Base-by-base conservation (phyloP, 2,329 filamentous ascomycete species). In the Venturia nashicola region DNA sequence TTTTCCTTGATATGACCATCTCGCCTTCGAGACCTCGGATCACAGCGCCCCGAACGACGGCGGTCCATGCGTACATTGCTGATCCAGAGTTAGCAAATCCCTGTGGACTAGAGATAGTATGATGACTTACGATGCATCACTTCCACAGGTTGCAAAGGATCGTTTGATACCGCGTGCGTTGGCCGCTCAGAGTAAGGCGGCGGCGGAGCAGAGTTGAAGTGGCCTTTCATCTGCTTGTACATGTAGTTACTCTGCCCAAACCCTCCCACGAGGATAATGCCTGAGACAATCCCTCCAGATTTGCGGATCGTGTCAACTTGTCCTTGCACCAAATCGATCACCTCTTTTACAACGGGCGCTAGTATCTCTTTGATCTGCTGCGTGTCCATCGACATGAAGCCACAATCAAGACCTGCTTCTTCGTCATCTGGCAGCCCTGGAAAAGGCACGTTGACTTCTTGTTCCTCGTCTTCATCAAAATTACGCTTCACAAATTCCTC, bases 401-500 rank as follows among this genome's bases (percentile, higher is more conserved):
- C 89, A 1, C 83, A 88, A 72, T 93, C 89, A 9, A 92, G 76
- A 0, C 88, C 86, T 18, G 83, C 86, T 61, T 86, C 86, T 73
- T 90, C 86, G 65, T 92, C 87, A 69, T 93, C 89, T 0, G 88
- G 82, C 2, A 91, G 76, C 1, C 89, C 89, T 1, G 88, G 89
- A 68, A 92, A 89, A 0, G 89, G 89, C 4, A 92, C 83, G 65
- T 91, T 91, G 65, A 91, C 83, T 71, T 92, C 89, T 61, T 86
- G 81, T 67, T 89, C 84, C 70, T 91, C 88, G 59, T 90, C 87
- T 71, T 89, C 86, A 71, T 89, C 87, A 71, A 92, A 93, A 70
- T 91, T 91, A 16, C 89, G 82, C 75, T 93, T 93, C 16, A 93
- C 88, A 71, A 90, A 91, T 71, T 92, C 88, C 70, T 93, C 89